Percentiles rank a stretch among this genome's conserved stretches.
phyloP scores from a whole-genome alignment of 2,329 filamentous ascomycete species.

The Xylariaceae sp. region DNA sequence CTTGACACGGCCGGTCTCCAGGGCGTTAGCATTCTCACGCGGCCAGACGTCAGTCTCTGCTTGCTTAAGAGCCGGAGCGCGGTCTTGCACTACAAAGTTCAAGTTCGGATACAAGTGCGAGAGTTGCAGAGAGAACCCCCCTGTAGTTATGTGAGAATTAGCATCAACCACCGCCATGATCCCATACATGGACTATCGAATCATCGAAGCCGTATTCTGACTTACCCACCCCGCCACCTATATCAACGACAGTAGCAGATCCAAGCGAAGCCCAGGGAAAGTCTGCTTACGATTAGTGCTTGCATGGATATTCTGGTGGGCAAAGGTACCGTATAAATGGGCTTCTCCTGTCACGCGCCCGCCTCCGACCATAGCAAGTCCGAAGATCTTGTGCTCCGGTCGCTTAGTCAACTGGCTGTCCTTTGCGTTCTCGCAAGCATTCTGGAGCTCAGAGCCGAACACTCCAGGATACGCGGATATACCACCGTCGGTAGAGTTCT shows the following conservation, averaged over 20 bases:
- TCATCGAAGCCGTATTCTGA: too few species aligned
- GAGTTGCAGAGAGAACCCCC: slow-evolving; percentile 32
- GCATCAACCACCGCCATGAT: not conserved
- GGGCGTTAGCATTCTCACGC: slow-evolving; percentile 20
- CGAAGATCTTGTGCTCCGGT: slow-evolving; percentile 18
- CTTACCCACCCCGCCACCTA: slow-evolving; percentile 17
- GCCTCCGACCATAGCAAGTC: slow-evolving; percentile 18
- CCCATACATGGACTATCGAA: not conserved
- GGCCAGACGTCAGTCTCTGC: slow-evolving; percentile 28
- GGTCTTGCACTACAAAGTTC: slow-evolving; percentile 36
- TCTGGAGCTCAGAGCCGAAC: slow-evolving; percentile 16
- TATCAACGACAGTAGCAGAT: slow-evolving; percentile 14
- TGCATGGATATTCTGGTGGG: not conserved
- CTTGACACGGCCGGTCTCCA: slow-evolving; percentile 13
- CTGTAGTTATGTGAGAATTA: too few species aligned
- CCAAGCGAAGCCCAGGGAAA: slow-evolving; percentile 18
- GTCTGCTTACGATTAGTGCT: slow-evolving; percentile 3
- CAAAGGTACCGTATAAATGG: slow-evolving; percentile 12
- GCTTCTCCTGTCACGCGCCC: slow-evolving; percentile 14
- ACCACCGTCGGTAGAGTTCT: slow-evolving; percentile 2
- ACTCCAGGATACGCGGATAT: slow-evolving; percentile 25
- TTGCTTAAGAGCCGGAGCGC: slow-evolving; percentile 24
- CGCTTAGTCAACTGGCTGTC: not conserved
- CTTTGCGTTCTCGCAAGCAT: not conserved
- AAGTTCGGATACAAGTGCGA: slow-evolving; percentile 30